Base-by-base conservation (phyloP, 805 yeast species). In the Wickerhamiella kazuoi region DNA sequence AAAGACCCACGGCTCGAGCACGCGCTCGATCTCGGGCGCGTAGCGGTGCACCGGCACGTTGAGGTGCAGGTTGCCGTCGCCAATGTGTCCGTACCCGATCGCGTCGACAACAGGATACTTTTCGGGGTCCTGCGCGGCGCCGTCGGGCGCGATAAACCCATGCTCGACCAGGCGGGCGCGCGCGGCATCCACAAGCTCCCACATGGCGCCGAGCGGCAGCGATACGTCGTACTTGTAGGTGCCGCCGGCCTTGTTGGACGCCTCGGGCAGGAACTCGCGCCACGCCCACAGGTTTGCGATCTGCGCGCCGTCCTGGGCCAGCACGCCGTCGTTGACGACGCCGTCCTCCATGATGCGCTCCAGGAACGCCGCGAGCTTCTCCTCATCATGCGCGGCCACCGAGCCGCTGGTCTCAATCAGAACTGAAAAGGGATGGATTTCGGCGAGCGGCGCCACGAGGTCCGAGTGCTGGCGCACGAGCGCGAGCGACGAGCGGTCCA, bases 171-270 rank as follows among this genome's bases (percentile, higher is more conserved):
- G 64, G 50, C 70, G 70, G 34, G 59, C 72, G 48, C 76, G 71
- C n/a, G 76, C 75, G 5, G 78, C 93, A 35, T 74, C 79, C 18
- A 87, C 94, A 38, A 90, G 63, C 11, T 77, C 77, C 55, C 84
- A 90, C 61, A 90, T 66, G 39, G 75, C 81, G 17, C 70, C 65
- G 47, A 90, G 67, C 28, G 97, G 97, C 43, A 90, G 63, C 3
- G 96, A 84, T 30, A 90, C 95, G 51, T 90, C 98, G 55, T 90
- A 90, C 63, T 90, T 90, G 66, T 87, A 90, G 38, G 87, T 96
- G 50, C 97, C 98, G 38, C 98, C 97, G 29, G 68, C 74, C 44
- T 71, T 68, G 37, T 80, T 78, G 5, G 81, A 69, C 5, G 94
- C 86, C 62, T 90, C 98, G 31, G 95, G 83, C 46, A 87, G 74